Conservation (phyloP, 352 stramenopile genomes). For the Phytophthora tubulina region DNA sequence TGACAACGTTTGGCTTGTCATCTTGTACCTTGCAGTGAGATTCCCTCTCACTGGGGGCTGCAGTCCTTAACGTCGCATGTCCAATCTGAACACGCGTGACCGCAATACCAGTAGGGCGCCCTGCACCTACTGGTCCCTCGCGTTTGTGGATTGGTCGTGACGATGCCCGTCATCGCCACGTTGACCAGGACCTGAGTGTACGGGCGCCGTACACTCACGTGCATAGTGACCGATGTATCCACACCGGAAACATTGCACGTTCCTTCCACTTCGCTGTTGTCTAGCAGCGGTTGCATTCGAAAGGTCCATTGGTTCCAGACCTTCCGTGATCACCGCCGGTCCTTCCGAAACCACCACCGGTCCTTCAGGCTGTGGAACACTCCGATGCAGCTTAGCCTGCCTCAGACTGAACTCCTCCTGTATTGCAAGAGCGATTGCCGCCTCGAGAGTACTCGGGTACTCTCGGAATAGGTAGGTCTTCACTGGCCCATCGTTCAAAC, state of each 20-base stretch:
- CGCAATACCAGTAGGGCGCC: neutral
- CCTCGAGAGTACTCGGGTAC: neutral
- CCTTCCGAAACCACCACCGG: too few species aligned
- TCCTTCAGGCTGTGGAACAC: too few species aligned
- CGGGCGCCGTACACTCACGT: neutral
- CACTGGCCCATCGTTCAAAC: neutral
- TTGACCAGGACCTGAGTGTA: too few species aligned
- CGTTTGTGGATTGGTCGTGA: too few species aligned
- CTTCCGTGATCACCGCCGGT: too few species aligned
- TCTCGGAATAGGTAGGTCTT: neutral
- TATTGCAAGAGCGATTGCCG: too few species aligned
- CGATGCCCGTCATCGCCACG: too few species aligned
- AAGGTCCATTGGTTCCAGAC: slow-evolving; percentile 1
- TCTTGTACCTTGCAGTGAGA: slow-evolving; percentile 1
- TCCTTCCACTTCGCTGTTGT: neutral
- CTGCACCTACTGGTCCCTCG: neutral
- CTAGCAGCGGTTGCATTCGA: neutral
- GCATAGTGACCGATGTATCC: slow-evolving; percentile 2
- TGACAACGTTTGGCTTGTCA: neutral
- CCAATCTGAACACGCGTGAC: neutral
- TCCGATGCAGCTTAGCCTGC: too few species aligned
- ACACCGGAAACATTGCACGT: neutral
- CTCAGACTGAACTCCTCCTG: too few species aligned
- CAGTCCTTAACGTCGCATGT: neutral
- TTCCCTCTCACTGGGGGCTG: neutral